phyloP scores from a whole-genome alignment of 2,329 filamentous ascomycete genomes.

The Fulvia fulva region DNA sequence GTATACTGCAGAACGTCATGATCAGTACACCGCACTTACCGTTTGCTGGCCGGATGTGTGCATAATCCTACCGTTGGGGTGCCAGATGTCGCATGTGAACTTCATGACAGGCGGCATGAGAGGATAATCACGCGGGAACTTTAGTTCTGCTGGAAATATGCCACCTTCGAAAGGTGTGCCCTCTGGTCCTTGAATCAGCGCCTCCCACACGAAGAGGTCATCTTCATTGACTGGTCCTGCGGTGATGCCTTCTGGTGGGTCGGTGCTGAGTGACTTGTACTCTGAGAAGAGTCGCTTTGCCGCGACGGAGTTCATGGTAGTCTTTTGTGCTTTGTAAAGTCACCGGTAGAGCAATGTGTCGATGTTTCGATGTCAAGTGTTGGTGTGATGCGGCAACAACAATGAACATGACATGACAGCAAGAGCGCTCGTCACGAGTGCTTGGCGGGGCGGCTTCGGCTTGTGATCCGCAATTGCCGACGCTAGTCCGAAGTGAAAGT shows the following conservation, averaged over 20 bases:
- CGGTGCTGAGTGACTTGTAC: conserved; percentile 89
- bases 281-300: conserved; percentile 86
- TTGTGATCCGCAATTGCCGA: neutral
- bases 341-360: neutral
- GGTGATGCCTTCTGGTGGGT: conserved; percentile 95
- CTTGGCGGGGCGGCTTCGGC: neutral
- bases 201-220: conserved; percentile 94
- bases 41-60: neutral
- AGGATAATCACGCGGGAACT: conserved; percentile 96
- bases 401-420: neutral
- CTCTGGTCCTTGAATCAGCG: conserved; percentile 89
- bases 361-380: neutral
- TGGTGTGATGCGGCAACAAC: too few species aligned
- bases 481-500: neutral
- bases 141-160: conserved; percentile 89
- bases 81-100: conserved; percentile 90
- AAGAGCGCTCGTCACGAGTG: neutral
- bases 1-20: conserved; percentile 61
- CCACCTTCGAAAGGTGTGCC: conserved; percentile 95
- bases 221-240: conserved; percentile 91
- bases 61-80: conserved; percentile 73
- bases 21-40: conserved; percentile 2
- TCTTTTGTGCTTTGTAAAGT: neutral
- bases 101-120: conserved; percentile 93
- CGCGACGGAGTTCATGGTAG: conserved; percentile 46